Conservation (phyloP, 2,329 filamentous ascomycete species). For the Diaporthe sp. region DNA sequence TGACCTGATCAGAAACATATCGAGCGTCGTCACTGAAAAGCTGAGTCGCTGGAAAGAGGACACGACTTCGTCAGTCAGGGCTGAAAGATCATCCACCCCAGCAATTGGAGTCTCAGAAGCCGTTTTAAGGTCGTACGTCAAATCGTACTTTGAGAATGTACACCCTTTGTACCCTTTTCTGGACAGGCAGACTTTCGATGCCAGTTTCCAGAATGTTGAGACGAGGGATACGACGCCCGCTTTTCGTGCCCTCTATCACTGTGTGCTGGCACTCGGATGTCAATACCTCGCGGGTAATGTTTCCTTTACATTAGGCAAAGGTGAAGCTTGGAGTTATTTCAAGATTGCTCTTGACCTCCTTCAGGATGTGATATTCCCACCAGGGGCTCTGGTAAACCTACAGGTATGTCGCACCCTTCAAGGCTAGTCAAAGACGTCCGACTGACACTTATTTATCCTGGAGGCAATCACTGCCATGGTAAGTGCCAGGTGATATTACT, state of each 20-base stretch:
- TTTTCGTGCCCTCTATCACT: slow-evolving; percentile 9
- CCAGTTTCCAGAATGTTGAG: background rate
- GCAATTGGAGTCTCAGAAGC: background rate
- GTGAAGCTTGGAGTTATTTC: slow-evolving; percentile 8
- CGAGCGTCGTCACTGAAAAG: background rate
- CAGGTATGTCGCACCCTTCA: background rate
- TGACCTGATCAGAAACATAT: background rate
- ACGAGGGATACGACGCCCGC: background rate
- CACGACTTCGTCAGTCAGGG: background rate
- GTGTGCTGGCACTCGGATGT: slow-evolving; percentile 4
- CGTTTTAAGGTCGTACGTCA: background rate
- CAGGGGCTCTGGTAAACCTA: background rate
- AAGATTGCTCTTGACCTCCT: background rate
- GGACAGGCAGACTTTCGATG: background rate
- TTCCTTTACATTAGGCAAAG: background rate
- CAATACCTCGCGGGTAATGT: background rate
- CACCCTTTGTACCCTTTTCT: slow-evolving; percentile 13
- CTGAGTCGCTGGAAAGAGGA: background rate
- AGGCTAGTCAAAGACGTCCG: accelerated
- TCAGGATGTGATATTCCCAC: background rate
- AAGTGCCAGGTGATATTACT: background rate
- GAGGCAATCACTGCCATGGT: slow-evolving; percentile 15
- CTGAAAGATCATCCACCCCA: background rate
- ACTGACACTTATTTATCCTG: background rate
- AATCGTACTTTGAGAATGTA: slow-evolving; percentile 3